Conservation (phyloP, 352 stramenopile genomes). For the Globisporangium ultimum region DNA sequence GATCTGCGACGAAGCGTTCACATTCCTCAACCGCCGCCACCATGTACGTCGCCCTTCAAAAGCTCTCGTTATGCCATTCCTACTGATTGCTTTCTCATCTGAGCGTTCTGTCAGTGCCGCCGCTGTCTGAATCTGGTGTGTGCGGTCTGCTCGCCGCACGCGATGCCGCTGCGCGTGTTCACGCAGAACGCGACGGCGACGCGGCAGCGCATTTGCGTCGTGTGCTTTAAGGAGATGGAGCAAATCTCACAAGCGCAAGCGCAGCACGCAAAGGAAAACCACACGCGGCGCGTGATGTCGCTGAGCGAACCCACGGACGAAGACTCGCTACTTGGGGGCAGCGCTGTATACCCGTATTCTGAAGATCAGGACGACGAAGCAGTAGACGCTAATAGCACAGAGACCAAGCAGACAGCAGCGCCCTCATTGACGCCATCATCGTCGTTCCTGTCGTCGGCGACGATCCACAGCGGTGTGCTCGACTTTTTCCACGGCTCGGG, state of each 20-base stretch:
- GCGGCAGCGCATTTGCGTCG: slow-evolving; percentile 46
- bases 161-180: slow-evolving; percentile 50
- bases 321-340: neutral
- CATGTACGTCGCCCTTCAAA: slow-evolving; percentile 36
- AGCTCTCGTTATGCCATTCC: neutral
- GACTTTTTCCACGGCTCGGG: slow-evolving; percentile 52
- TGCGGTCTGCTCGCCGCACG: slow-evolving; percentile 55
- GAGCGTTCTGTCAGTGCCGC: slow-evolving; percentile 33
- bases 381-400: neutral
- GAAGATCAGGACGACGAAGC: neutral
- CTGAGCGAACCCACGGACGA: slow-evolving; percentile 6
- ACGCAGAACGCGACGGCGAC: slow-evolving; percentile 27
- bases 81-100: neutral
- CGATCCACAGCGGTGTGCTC: slow-evolving; percentile 45
- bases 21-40: slow-evolving; percentile 68
- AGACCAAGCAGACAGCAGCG: neutral
- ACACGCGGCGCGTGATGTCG: neutral
- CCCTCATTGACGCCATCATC: neutral
- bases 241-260: neutral
- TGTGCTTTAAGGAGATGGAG: slow-evolving; percentile 34
- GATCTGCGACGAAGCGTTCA: slow-evolving; percentile 61
- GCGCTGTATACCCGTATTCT: slow-evolving; percentile 4
- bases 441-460: slow-evolving; percentile 18
- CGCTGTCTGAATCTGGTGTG: slow-evolving; percentile 64
- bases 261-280: slow-evolving; percentile 1